Base-by-base conservation (phyloP, 2,329 filamentous ascomycete genomes). In the Chalaropsis ovoidea region DNA sequence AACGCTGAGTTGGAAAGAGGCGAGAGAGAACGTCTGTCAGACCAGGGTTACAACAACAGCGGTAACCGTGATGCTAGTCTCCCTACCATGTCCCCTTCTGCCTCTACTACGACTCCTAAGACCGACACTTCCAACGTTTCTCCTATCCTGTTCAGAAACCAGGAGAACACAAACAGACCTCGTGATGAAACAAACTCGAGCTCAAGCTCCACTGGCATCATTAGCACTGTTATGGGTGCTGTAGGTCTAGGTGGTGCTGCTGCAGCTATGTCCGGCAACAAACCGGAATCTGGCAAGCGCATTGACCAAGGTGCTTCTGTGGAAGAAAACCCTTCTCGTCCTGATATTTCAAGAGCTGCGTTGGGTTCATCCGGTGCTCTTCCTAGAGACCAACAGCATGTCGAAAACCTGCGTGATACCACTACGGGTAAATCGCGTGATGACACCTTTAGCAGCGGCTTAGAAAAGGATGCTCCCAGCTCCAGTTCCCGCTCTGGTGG, bases 221-320 rank as follows among this genome's bases (percentile, higher is more conserved):
- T 67, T n/a, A 31, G 66, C 13, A 62, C 56, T 24, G 39, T 67
- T 35, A 65, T 67, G 60, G 66, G 63, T 17, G 66, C 63, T 42
- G 63, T 63, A 41, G 63, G 63, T 3, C 63, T 67, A 17, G 52
- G 66, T 8, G 63, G 61, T 54, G 63, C 63, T 43, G 66, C 66
- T 35, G 63, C 63, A 35, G 61, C 60, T 11, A 62, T 65, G 22
- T 27, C 66, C 2, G 43, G 61, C 10, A 43, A 61, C 39, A 60
- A 61, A 31, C 61, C 64, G 17, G n/a, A 62, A 3, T 39, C 35
- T 10, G 42, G 64, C 22, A 63, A 60, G 6, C 17, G 43, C 19
- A 19, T 8, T 22, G 58, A 19, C 27, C 61, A 24, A 19, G 31
- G 45, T 41, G 22, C 41, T 31, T 47, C 61, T 62, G n/a, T 11